A percentile compares a stretch with the other conserved stretches of the same genome.
These are phyloP conservation scores for Tetradesmus lagerheimii DNA, from an alignment of 139 green algal species.

Conservation along the genomic window DNA sequence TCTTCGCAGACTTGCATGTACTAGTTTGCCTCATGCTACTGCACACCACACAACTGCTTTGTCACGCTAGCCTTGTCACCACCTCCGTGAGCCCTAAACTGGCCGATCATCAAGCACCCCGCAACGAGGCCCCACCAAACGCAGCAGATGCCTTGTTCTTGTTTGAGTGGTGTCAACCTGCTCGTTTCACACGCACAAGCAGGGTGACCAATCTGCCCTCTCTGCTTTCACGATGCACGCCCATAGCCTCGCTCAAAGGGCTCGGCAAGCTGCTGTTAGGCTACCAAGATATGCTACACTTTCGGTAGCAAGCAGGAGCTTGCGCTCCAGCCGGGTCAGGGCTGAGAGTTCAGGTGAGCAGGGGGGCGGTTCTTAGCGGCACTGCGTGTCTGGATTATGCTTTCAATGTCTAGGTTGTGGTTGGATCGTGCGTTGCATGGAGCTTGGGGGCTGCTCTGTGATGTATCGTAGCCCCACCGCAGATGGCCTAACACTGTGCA, in stretches of 20 bases:
- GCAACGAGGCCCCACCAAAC: background rate
- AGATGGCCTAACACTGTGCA: background rate
- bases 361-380: background rate
- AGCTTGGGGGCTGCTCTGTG: background rate
- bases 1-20: too few relatives aligned
- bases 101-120: background rate
- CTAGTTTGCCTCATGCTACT: too few relatives aligned
- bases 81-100: background rate
- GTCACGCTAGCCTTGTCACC: too few relatives aligned
- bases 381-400: background rate
- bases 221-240: background rate
- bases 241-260: background rate
- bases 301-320: background rate
- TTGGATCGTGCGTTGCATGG: background rate
- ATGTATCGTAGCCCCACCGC: background rate
- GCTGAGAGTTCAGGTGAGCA: background rate
- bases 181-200: background rate
- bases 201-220: background rate
- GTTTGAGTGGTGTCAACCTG: background rate
- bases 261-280: background rate
- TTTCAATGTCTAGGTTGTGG: background rate
- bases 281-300: background rate
- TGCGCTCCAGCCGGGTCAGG: background rate
- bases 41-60: background rate
- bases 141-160: too few relatives aligned